Evolutionary conservation across 805 yeast genomes (phyloP), one percentile per base, ranked within the genome.

Genomic region (Pichia heedii): DNA sequence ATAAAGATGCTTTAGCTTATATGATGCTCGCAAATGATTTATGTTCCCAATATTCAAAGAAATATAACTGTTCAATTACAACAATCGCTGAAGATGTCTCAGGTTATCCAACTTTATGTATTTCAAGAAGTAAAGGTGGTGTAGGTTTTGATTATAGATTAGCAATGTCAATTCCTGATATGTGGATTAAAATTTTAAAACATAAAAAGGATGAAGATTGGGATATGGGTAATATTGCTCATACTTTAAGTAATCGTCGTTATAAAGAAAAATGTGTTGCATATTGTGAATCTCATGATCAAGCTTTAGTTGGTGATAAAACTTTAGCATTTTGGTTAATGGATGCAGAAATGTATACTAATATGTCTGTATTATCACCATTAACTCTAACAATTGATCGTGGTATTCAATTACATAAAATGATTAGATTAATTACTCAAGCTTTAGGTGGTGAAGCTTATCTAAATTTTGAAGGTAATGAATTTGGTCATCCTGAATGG

Each of bases 401-500:
- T 50, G 98, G 98, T 30, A 65, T 93, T 36, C 79, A 96, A 18
- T 70, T 90, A 49, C 98, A 90, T 66, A 90, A 90, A 61, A 64
- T 93, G 77, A 93, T 90, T 49, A 74, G 98, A 51, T 70, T 93
- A 43, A 54, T 89, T 20, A 90, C 97, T 1, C 89, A 86, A 54
- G 69, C 89, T 1, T 69, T 90, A n/a, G 97, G 97, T 38, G 98
- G 98, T 44, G 97, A 90, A 64, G 96, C 95, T 0, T 90, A 90
- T 58, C 74, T 90, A 58, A 90, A 89, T 61, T 90, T 90, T 61
- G 97, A 90, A 69, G 97, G 98, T 45, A 90, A 90, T 57, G 98
- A 90, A 65, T 90, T 93, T 67, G 98, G 98, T 16, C 98, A 90
- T 57, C 98, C 97, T 3, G 98, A 90, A 61, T 90, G 98, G 98